Base-by-base conservation (phyloP, 192 early-diverging fungal species). In the Rhizophagus clarus region DNA sequence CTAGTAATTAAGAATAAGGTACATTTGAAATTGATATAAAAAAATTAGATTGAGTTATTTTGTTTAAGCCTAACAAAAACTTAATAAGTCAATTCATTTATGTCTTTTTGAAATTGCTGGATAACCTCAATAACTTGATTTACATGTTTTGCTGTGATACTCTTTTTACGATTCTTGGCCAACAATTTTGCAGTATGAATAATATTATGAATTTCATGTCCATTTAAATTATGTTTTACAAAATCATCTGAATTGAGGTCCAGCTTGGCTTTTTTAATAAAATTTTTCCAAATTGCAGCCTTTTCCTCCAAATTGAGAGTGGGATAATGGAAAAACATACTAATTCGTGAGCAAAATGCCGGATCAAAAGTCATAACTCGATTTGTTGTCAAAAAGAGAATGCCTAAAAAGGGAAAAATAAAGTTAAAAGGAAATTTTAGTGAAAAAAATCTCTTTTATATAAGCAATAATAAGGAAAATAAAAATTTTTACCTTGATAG, bases 331-430 rank as follows among this genome's bases (percentile, higher is more conserved):
- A 91, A 80, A 22, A 87, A 84, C 15, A 91, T 82, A 22, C 84
- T 91, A 31, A 91, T 85, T 34, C 90, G 77, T 45, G 56, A 74
- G 79, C 88, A 86, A 51, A 91, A 84, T 11, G 90, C 90, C 37
- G 87, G 86, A 70, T 91, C 90, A 81, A 91, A 91, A 40, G 84
- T 81, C 12, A 42, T 40, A 2, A 91, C 90, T 4, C 90, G 72
- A 75, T 91, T 91, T 31, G 89, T 91, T 5, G 90, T 91, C 61
- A n/a, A n/a, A n/a, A n/a, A n/a, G n/a, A n/a, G n/a, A n/a, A n/a
- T n/a, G n/a, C n/a, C n/a, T n/a, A n/a, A 91, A 73, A 75, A 91
- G 91, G 20, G 91, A 81, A 49, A 91, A 26, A 3, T 9, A 26
- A n/a, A n/a, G 17, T n/a, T n/a, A 63, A 28, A 63, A 63, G 24